Evolutionary conservation across 495 filamentous ascomycete species (phyloP), one percentile per base, ranked within the genome.

Genomic region (Cercophora samala): DNA sequence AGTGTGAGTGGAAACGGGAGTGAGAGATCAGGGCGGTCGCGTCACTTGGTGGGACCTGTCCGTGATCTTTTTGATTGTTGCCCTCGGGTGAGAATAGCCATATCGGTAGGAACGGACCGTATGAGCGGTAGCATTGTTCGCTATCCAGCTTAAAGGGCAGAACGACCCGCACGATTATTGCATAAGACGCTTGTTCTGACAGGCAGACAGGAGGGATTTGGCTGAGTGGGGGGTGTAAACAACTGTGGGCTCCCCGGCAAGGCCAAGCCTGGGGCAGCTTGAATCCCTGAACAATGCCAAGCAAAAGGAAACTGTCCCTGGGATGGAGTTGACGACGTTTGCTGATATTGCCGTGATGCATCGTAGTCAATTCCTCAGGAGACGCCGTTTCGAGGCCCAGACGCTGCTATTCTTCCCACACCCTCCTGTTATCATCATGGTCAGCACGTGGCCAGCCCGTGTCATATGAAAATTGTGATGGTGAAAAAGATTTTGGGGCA

Each of bases 101-200:
- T 67, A 72, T 75, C 79, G 79, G 78, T 75, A 77, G 69, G 70
- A 67, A 69, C 79, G 79, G 79, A 78, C 79, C 79, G 79, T 75
- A 62, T 66, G 72, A 75, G 78, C 78, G 76, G 75, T 79, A 67
- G 68, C 42, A 70, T 72, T 24, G 64, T 74, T 70, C 66, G 69
- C 65, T 68, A 56, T 37, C 65, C 63, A 65, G 55, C 64, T 60
- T 46, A 46, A 17, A 64, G 63, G 65, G 58, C 29, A 58, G 61
- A 63, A 25, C 29, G 59, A 26, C 56, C 62, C 56, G 64, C 68
- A 58, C 59, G 65, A 24, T 67, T 73, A 69, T 68, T 74, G 64
- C 69, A 62, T 68, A 46, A 71, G 42, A 53, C 54, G 72, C 65
- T 68, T 53, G 56, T 68, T 64, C 62, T 62, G 63, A 59, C 24